These are phyloP conservation scores for Eucalyptus marginata DNA, from an alignment of 345 rosid species.

Conservation along the genomic window DNA sequence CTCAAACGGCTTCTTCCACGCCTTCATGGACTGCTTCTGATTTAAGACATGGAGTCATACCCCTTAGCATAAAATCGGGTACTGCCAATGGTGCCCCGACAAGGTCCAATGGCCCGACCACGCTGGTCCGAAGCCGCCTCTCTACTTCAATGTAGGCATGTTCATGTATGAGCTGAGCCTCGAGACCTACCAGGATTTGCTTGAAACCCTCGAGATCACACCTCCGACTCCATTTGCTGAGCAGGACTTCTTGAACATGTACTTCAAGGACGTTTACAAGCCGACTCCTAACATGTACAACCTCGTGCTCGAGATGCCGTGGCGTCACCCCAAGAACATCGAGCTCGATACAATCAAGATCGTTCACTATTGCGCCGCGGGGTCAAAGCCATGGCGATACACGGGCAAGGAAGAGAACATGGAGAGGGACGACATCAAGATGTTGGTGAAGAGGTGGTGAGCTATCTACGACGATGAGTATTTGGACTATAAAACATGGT, in stretches of 20 bases:
- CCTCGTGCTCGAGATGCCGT: conserved; percentile 30
- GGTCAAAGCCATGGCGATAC: conserved; percentile 41
- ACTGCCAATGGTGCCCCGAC: conserved; percentile 39
- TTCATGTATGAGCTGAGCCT: conserved; percentile 28
- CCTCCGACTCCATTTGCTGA: conserved; percentile 38
- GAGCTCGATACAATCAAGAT: conserved; percentile 14
- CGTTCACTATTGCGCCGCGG: conserved; percentile 34
- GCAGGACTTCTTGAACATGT: conserved; percentile 43
- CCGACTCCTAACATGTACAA: conserved; percentile 21
- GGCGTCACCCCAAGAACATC: conserved; percentile 38
- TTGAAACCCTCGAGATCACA: conserved; percentile 15
- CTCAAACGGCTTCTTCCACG: conserved; percentile 15
- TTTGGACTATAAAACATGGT: conserved; percentile 4
- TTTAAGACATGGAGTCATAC: conserved; percentile 31
- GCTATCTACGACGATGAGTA: conserved; percentile 27
- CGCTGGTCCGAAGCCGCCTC: conserved; percentile 17
- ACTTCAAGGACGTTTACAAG: conserved; percentile 21
- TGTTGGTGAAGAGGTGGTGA: conserved; percentile 31
- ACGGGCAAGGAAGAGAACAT: conserved; percentile 36
- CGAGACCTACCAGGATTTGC: conserved; percentile 10
- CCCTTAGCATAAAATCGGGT: conserved; percentile 25
- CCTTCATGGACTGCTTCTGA: conserved; percentile 45
- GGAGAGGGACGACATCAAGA: conserved; percentile 26
- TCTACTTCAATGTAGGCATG: conserved; percentile 45
- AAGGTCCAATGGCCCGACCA: conserved; percentile 18